These are phyloP conservation scores for Colletotrichum falcatum DNA, from an alignment of 2,329 filamentous ascomycete species.

Conservation along the genomic window DNA sequence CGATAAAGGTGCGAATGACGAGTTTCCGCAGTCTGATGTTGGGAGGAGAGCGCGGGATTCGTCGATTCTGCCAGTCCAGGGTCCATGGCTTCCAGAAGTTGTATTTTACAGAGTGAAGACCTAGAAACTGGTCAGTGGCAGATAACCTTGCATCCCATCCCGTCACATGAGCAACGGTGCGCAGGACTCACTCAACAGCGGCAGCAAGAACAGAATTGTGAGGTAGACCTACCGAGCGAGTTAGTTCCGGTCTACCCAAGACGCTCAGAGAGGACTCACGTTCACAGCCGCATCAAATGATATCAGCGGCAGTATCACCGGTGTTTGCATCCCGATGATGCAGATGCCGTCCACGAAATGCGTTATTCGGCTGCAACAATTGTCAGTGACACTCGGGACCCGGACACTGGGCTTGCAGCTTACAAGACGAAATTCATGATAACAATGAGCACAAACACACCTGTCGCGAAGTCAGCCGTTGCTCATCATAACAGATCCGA, in stretches of 20 bases:
- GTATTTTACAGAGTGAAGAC: constrained; percentile 32
- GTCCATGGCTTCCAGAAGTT: constrained; percentile 40
- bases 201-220: constrained; percentile 31
- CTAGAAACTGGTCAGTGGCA: background rate
- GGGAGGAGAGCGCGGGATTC: constrained; percentile 24
- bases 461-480: background rate
- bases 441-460: constrained; percentile 29
- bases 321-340: constrained; percentile 21
- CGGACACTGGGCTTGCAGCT: too few species aligned
- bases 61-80: constrained; percentile 25
- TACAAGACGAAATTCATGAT: constrained; percentile 37
- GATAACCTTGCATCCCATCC: rapidly evolving
- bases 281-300: constrained; percentile 37
- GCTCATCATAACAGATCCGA: rapidly evolving
- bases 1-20: constrained; percentile 33
- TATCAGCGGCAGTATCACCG: constrained; percentile 15
- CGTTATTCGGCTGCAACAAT: constrained; percentile 13
- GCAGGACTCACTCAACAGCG: constrained; percentile 14
- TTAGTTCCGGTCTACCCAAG: background rate
- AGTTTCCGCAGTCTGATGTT: constrained; percentile 27
- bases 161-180: too few species aligned
- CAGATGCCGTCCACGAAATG: constrained; percentile 23
- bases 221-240: constrained; percentile 20
- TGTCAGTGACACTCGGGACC: background rate
- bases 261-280: rapidly evolving